phyloP scores from a whole-genome alignment of 257 asterid genomes.

The Knoxia roxburghii region DNA sequence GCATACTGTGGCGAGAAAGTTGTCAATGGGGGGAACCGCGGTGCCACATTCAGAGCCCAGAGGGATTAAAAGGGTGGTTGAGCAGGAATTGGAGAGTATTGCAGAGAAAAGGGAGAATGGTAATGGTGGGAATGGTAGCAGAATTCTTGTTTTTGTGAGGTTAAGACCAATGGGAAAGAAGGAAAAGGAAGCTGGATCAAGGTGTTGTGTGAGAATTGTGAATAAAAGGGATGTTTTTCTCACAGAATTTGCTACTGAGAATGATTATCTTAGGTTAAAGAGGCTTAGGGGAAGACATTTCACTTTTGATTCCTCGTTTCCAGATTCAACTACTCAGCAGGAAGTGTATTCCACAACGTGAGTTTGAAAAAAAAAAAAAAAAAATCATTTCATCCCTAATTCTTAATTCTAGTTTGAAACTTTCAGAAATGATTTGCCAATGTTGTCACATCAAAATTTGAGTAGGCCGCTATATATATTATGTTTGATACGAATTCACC shows the following conservation, averaged over 20 bases:
- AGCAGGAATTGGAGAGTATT: slow-evolving; percentile 25
- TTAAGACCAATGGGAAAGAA: slow-evolving; percentile 52
- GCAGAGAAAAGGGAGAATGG: slow-evolving; percentile 20
- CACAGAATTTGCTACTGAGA: slow-evolving; percentile 46
- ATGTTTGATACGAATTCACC: background rate
- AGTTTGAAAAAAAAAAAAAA: slow-evolving; percentile 17
- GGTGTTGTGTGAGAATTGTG: slow-evolving; percentile 49
- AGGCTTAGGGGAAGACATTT: slow-evolving; percentile 59
- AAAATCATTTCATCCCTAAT: background rate
- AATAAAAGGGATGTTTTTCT: slow-evolving; percentile 49
- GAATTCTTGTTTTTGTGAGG: slow-evolving; percentile 69
- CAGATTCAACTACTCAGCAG: slow-evolving; percentile 48
- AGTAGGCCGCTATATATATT: background rate
- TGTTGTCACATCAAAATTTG: background rate
- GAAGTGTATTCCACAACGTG: slow-evolving; percentile 60
- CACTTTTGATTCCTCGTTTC: slow-evolving; percentile 56
- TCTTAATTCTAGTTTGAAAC: slow-evolving; percentile 1
- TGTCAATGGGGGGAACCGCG: slow-evolving; percentile 30
- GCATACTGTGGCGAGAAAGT: slow-evolving; percentile 35
- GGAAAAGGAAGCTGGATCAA: slow-evolving; percentile 56
- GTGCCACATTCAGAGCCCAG: slow-evolving; percentile 27
- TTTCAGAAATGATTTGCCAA: background rate
- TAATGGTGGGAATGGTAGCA: slow-evolving; percentile 23
- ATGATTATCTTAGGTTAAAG: slow-evolving; percentile 54
- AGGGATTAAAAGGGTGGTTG: slow-evolving; percentile 26